phyloP scores from a whole-genome alignment of 225 moss, liverwort and hornwort species.

The Marchantia paleacea region DNA sequence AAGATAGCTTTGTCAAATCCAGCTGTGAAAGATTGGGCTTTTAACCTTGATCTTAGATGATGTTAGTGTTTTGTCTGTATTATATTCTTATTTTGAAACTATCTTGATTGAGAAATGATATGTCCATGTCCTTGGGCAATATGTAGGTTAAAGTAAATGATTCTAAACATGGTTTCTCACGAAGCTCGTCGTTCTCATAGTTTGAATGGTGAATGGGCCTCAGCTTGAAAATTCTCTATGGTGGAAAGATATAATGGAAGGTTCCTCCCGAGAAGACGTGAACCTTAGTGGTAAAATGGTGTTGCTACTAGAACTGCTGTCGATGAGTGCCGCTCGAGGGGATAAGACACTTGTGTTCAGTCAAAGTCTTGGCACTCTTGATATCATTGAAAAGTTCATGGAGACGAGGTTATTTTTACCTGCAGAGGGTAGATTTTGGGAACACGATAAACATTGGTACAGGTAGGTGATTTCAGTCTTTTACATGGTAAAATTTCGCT shows the following conservation, averaged over 20 bases:
- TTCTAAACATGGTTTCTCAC: background rate
- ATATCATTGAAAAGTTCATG: conserved; percentile 81
- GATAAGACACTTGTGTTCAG: conserved; percentile 96
- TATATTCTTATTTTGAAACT: no score
- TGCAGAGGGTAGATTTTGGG: conserved; percentile 58
- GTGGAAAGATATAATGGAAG: conserved; percentile 85
- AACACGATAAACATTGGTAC: conserved; percentile 78
- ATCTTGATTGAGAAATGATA: no score
- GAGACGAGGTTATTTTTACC: conserved; percentile 40
- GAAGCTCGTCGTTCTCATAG: background rate
- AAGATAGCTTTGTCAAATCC: no score
- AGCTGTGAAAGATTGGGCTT: no score
- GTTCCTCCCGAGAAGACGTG: conserved; percentile 48
- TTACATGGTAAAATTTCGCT: no score
- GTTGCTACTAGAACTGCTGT: conserved; percentile 68
- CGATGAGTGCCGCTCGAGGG: conserved; percentile 52
- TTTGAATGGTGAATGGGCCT: background rate
- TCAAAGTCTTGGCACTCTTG: conserved; percentile 83
- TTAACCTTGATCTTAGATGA: no score
- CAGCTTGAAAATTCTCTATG: conserved; percentile 67
- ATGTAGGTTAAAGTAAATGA: background rate
- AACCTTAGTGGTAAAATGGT: conserved; percentile 94
- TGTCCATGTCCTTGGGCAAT: background rate
- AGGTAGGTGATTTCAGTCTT: conserved; percentile 47
- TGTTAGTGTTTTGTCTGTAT: no score